Evolutionary conservation across 129 eudicot genomes (phyloP).

Genomic region (Gnaphalium uliginosum): DNA sequence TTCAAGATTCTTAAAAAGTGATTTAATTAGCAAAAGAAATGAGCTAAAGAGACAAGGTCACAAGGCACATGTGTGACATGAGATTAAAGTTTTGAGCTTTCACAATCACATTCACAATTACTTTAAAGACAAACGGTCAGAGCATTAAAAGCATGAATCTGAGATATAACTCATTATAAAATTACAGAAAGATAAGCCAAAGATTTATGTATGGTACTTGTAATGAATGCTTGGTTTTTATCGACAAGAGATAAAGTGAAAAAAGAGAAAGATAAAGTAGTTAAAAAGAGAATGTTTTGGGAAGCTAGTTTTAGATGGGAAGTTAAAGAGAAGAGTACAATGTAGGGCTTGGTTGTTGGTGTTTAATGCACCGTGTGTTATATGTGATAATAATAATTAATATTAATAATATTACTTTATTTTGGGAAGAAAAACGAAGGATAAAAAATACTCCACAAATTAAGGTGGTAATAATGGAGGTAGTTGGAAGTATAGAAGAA

Average conservation of each 20-base stretch:
- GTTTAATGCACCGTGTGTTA: conserved; percentile 23
- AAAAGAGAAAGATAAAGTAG: conserved; percentile 24
- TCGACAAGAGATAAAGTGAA: conserved; percentile 14
- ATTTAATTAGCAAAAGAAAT: conserved; percentile 14
- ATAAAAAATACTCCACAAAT: conserved; percentile 9
- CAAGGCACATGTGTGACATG: conserved; percentile 29
- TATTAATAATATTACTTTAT: too few species aligned
- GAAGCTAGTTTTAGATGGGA: conserved; percentile 28
- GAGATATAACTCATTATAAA: conserved; percentile 13
- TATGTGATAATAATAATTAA: too few species aligned
- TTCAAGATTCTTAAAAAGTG: conserved; percentile 4
- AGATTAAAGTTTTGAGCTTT: conserved; percentile 35
- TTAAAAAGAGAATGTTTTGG: conserved; percentile 38
- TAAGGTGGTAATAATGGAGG: conserved; percentile 31
- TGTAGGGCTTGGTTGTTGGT: conserved; percentile 23
- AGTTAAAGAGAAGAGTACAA: conserved; percentile 35
- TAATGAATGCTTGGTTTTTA: conserved; percentile 31
- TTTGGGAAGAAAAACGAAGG: not conserved
- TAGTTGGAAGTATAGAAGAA: conserved; percentile 29
- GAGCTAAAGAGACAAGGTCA: conserved; percentile 24
- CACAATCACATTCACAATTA: conserved; percentile 29
- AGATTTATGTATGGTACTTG: conserved; percentile 29
- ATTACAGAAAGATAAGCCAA: conserved; percentile 11
- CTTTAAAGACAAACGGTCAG: conserved; percentile 32
- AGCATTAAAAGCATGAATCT: conserved; percentile 38